A percentile compares a stretch with the other conserved stretches of the same genome.
These are phyloP conservation scores for Diphasiastrum complanatum DNA, from an alignment of 83 land plant genomes.

Conservation along the genomic window DNA sequence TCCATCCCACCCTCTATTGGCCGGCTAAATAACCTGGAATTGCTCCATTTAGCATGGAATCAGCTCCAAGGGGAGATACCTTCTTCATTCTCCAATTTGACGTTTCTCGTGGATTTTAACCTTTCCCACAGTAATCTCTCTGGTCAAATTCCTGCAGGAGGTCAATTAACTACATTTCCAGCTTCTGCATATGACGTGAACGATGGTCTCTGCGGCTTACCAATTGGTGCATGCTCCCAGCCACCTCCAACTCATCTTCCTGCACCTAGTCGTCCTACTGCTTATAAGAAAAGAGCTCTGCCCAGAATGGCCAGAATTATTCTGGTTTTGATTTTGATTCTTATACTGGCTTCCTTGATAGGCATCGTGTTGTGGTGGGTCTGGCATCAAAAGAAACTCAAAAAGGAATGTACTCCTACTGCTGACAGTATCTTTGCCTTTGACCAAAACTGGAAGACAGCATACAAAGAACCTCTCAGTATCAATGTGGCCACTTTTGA, in stretches of 20 bases:
- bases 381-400: not conserved
- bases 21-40: conserved; percentile 49
- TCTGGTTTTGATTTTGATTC: not conserved
- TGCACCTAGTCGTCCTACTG: conserved; percentile 24
- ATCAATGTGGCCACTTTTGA: conserved; percentile 84
- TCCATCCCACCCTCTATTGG: conserved; percentile 60
- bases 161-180: conserved; percentile 73
- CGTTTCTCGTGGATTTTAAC: conserved; percentile 64
- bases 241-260: conserved; percentile 23
- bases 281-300: conserved; percentile 3
- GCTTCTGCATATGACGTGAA: conserved; percentile 62
- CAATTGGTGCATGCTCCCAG: conserved; percentile 29
- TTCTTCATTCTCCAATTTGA: conserved; percentile 62
- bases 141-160: conserved; percentile 59
- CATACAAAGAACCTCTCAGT: conserved; percentile 72
- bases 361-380: not conserved
- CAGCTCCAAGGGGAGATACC: conserved; percentile 55
- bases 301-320: conserved; percentile 15
- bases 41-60: conserved; percentile 71
- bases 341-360: not conserved
- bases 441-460: conserved; percentile 65
- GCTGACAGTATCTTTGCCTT: conserved; percentile 35
- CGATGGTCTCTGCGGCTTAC: conserved; percentile 75
- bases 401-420: conserved; percentile 40
- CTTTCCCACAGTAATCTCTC: conserved; percentile 54